A percentile compares a stretch with the other conserved stretches of the same genome.
Conservation (phyloP, 1,139 yeast species). For the Suhomyces anneliseae region DNA sequence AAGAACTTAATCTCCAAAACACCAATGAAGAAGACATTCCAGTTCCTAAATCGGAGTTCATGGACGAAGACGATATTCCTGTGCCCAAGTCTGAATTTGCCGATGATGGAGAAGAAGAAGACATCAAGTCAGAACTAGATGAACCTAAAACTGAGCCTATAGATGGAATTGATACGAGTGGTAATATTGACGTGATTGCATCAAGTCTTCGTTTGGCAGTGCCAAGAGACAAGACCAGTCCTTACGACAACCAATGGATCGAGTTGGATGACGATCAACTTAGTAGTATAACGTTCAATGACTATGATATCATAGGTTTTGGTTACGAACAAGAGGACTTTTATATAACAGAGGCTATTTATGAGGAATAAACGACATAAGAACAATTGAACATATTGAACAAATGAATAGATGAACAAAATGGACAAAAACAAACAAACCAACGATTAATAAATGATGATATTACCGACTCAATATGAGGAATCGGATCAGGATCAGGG, state of each 20-base stretch:
- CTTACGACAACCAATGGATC: slow-evolving; percentile 44
- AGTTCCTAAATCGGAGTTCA: slow-evolving; percentile 32
- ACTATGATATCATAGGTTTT: slow-evolving; percentile 45
- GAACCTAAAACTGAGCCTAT: slow-evolving; percentile 1
- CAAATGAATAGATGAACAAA: slow-evolving; percentile 4
- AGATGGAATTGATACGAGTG: background rate
- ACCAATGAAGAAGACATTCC: slow-evolving; percentile 23
- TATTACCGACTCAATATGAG: too few species aligned
- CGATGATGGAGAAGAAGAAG: slow-evolving; percentile 17
- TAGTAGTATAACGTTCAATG: slow-evolving; percentile 30
- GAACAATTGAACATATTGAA: slow-evolving; percentile 4
- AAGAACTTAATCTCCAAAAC: slow-evolving; percentile 13
- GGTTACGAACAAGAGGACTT: slow-evolving; percentile 39
- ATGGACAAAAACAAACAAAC: background rate
- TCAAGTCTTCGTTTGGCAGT: slow-evolving; percentile 38
- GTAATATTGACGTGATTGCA: slow-evolving; percentile 10
- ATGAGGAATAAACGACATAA: slow-evolving; percentile 29
- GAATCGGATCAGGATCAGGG: too few species aligned
- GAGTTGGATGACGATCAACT: slow-evolving; percentile 31
- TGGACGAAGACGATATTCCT: slow-evolving; percentile 22
- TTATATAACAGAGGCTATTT: slow-evolving; percentile 42
- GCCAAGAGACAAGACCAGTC: slow-evolving; percentile 41
- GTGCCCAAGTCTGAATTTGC: slow-evolving; percentile 32
- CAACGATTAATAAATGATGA: background rate
- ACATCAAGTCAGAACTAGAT: slow-evolving; percentile 1